Evolutionary conservation across 192 early-diverging fungal genomes (phyloP).

Genomic region (Coemansia aciculifera): DNA sequence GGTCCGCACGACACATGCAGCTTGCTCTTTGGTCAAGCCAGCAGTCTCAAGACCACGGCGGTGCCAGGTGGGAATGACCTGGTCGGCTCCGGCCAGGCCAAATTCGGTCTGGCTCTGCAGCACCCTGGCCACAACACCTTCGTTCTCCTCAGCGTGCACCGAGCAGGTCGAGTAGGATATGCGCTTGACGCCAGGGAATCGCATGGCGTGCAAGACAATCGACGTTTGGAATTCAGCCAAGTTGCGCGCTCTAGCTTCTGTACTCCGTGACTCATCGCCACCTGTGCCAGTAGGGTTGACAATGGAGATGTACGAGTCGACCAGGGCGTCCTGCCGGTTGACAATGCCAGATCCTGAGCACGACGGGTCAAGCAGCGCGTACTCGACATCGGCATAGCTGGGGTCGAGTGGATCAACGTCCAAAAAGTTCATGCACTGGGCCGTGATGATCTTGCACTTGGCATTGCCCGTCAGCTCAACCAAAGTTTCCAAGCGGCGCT

Average conservation of each 20-base stretch:
- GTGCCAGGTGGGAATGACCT: slow-evolving; percentile 77
- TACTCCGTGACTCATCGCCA: slow-evolving; percentile 14
- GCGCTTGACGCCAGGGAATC: slow-evolving; percentile 78
- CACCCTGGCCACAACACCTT: slow-evolving; percentile 82
- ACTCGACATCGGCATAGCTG: slow-evolving; percentile 72
- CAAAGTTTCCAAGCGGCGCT: slow-evolving; percentile 69
- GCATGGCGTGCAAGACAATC: slow-evolving; percentile 81
- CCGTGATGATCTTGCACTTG: slow-evolving; percentile 67
- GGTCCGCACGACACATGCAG: slow-evolving; percentile 71
- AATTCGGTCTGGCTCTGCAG: slow-evolving; percentile 62
- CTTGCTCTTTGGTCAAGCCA: slow-evolving; percentile 51
- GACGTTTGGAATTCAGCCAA: slow-evolving; percentile 86
- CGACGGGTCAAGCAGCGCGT: slow-evolving; percentile 91
- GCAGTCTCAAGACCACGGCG: slow-evolving; percentile 65
- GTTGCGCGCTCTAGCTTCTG: slow-evolving; percentile 59
- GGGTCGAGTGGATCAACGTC: slow-evolving; percentile 72
- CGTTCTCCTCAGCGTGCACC: slow-evolving; percentile 88
- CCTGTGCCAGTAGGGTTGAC: slow-evolving; percentile 43
- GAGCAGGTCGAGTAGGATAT: slow-evolving; percentile 98
- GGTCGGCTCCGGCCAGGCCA: slow-evolving; percentile 53
- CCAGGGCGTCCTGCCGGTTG: slow-evolving; percentile 79
- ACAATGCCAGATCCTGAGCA: slow-evolving; percentile 97
- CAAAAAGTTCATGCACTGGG: slow-evolving; percentile 65
- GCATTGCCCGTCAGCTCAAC: slow-evolving; percentile 72
- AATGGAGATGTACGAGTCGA: slow-evolving; percentile 58